phyloP scores from a whole-genome alignment of 2,329 filamentous ascomycete species.

The Aspergillus pseudoviridinutans region DNA sequence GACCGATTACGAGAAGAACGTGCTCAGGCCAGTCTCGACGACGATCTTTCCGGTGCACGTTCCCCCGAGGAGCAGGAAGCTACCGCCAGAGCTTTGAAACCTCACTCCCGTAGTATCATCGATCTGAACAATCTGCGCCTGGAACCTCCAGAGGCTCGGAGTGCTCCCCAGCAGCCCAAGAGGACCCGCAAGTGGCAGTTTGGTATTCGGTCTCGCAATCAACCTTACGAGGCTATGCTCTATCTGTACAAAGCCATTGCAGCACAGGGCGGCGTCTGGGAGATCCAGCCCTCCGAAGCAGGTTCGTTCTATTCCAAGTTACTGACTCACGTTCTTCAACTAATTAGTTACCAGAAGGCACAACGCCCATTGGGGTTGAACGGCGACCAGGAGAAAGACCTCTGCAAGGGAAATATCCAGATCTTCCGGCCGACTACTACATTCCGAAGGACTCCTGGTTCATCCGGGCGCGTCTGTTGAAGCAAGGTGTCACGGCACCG shows the following conservation, averaged over 20 bases:
- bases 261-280: constrained; percentile 86
- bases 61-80: constrained; percentile 72
- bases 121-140: constrained; percentile 61
- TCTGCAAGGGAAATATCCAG: constrained; percentile 43
- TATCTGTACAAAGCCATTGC: constrained; percentile 91
- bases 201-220: constrained; percentile 89
- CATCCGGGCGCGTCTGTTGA: constrained; percentile 83
- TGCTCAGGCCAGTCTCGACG: constrained; percentile 12
- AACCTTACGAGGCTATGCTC: constrained; percentile 87
- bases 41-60: constrained; percentile 20
- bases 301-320: constrained; percentile 23
- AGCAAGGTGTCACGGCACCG: constrained; percentile 66
- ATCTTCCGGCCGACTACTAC: constrained; percentile 60
- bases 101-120: constrained; percentile 70
- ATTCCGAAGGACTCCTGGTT: constrained; percentile 95
- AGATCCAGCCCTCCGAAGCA: constrained; percentile 50
- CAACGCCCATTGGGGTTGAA: constrained; percentile 36
- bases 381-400: constrained; percentile 30
- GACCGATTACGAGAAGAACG: constrained; percentile 44
- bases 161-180: constrained; percentile 49
- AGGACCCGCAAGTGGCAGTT: constrained; percentile 90
- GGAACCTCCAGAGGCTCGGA: constrained; percentile 52
- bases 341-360: constrained; percentile 20
- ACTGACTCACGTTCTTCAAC: background rate
- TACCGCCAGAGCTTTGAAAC: constrained; percentile 75